These are phyloP conservation scores for Stephanodiscus minutulus DNA, from an alignment of 108 stramenopile genomes.

Conservation along the genomic window DNA sequence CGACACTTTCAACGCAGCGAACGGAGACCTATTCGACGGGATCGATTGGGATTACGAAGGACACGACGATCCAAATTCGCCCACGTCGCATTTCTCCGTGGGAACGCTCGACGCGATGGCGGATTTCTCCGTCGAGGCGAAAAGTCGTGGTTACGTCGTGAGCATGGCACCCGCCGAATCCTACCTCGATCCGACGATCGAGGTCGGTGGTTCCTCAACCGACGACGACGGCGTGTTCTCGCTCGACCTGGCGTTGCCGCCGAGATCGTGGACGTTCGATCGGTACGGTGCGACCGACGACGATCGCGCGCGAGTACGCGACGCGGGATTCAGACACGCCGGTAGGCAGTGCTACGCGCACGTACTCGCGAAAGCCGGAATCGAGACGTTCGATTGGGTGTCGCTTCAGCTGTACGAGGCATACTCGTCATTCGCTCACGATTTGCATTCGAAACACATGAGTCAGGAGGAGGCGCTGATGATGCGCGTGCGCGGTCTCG, in stretches of 20 bases:
- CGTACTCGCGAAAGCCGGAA: slow-evolving; percentile 66
- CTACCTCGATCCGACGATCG: slow-evolving; percentile 67
- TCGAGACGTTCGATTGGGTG: slow-evolving; percentile 71
- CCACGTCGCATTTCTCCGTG: slow-evolving; percentile 54
- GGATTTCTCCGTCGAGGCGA: slow-evolving; percentile 45
- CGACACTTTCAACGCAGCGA: slow-evolving; percentile 29
- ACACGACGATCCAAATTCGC: slow-evolving; percentile 57
- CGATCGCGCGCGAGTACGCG: slow-evolving; percentile 30
- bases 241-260: slow-evolving; percentile 25
- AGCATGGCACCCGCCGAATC: slow-evolving; percentile 85
- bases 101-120: slow-evolving; percentile 68
- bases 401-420: slow-evolving; percentile 87
- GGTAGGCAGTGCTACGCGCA: slow-evolving; percentile 83
- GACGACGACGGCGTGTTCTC: slow-evolving; percentile 39
- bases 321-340: slow-evolving; percentile 61
- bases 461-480: slow-evolving; percentile 28
- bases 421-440: slow-evolving; percentile 70
- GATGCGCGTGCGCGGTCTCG: slow-evolving; percentile 19
- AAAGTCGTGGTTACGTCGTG: slow-evolving; percentile 65
- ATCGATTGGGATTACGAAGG: slow-evolving; percentile 91
- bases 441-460: slow-evolving; percentile 20
- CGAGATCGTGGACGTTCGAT: slow-evolving; percentile 37
- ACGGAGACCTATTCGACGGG: slow-evolving; percentile 69
- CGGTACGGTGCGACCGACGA: slow-evolving; percentile 40
- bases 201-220: slow-evolving; percentile 9